Evolutionary conservation across 2,329 filamentous ascomycete genomes (phyloP).

Genomic region (Aureobasidium vineae): DNA sequence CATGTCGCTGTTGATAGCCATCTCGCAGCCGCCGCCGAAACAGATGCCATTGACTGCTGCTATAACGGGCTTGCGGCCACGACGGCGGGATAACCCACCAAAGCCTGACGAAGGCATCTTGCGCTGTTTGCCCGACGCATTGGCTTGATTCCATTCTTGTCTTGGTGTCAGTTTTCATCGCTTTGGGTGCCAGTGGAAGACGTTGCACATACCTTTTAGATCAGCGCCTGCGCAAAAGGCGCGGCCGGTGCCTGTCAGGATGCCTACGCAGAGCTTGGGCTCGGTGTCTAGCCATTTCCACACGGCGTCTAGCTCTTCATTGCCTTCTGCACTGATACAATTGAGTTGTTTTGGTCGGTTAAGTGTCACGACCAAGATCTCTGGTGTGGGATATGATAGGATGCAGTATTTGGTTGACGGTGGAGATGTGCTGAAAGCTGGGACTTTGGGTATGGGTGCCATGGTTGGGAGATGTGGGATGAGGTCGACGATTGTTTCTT

Average conservation of each 20-base stretch:
- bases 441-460: neutral
- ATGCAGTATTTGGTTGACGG: conserved; percentile 33
- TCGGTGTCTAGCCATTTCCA: conserved; percentile 39
- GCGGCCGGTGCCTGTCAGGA: conserved; percentile 40
- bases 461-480: neutral
- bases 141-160: conserved; percentile 39
- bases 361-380: conserved; percentile 38
- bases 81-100: conserved; percentile 63
- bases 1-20: conserved; percentile 70
- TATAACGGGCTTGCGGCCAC: conserved; percentile 71
- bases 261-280: conserved; percentile 36
- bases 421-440: conserved; percentile 2
- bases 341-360: conserved; percentile 40
- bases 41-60: conserved; percentile 74
- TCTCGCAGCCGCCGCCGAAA: conserved; percentile 74
- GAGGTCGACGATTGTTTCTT: neutral
- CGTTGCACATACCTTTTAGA: conserved; percentile 35
- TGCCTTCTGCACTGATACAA: conserved; percentile 38
- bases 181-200: too few species aligned
- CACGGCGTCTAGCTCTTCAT: conserved; percentile 36
- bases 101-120: conserved; percentile 53
- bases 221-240: conserved; percentile 42
- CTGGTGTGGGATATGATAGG: conserved; percentile 37
- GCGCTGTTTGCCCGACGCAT: conserved; percentile 32
- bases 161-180: too few species aligned